Evolutionary conservation across 768 basidiomycete genomes (phyloP).

Genomic region (Dentipellis sp.): DNA sequence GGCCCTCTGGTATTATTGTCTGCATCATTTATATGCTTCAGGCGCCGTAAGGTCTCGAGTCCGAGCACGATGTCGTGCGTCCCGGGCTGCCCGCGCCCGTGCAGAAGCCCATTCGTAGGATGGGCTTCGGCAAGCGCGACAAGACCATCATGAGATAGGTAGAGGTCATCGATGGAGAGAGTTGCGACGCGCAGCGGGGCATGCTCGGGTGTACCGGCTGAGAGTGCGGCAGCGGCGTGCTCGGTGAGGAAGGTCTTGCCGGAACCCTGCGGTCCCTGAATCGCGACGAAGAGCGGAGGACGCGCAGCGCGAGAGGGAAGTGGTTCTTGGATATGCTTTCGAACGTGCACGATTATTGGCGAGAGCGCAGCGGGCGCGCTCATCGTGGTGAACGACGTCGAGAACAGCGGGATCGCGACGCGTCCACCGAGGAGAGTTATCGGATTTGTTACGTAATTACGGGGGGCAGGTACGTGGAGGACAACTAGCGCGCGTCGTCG

Average conservation of each 20-base stretch:
- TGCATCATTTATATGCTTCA: constrained; percentile 34
- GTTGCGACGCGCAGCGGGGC: constrained; percentile 43
- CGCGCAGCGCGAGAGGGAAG: constrained; percentile 8
- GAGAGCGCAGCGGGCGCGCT: constrained; percentile 24
- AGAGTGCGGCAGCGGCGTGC: constrained; percentile 33
- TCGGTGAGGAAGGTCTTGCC: constrained; percentile 81
- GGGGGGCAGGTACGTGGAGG: background rate
- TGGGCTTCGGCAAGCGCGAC: constrained; percentile 41
- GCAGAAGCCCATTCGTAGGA: constrained; percentile 56
- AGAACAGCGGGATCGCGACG: background rate
- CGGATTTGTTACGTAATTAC: background rate
- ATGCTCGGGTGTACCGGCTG: constrained; percentile 29
- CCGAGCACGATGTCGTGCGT: constrained; percentile 82
- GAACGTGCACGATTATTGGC: constrained; percentile 30
- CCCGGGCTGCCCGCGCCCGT: constrained; percentile 87
- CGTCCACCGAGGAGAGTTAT: background rate
- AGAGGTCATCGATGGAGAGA: constrained; percentile 80
- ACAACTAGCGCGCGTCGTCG: background rate
- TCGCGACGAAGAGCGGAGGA: constrained; percentile 69
- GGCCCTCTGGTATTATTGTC: background rate
- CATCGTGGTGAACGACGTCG: background rate
- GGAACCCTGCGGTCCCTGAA: constrained; percentile 93
- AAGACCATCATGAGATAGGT: constrained; percentile 63
- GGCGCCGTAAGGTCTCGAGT: constrained; percentile 33
- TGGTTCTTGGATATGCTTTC: constrained; percentile 22